Conservation (phyloP, 345 rosid species). For the Brassica napus region Da-Ae NC_063438.1:7187001-7187500, state of each 20-base stretch:
- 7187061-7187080: background rate
- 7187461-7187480: background rate
- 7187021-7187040: background rate
- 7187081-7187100: background rate
- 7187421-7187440: background rate
- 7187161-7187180: slow-evolving; percentile 92
- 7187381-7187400: background rate
- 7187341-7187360: background rate
- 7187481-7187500: background rate
- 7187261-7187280: no score
- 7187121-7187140: slow-evolving; percentile 47
- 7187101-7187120: background rate
- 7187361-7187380: background rate
- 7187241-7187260: no score
- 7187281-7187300: background rate
- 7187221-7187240: background rate
- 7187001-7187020: background rate
- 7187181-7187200: slow-evolving; percentile 82
- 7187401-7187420: background rate
- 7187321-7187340: background rate
- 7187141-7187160: slow-evolving; percentile 92
- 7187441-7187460: background rate
- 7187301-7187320: background rate
- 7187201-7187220: background rate
- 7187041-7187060: background rate